Base-by-base conservation (phyloP, 768 basidiomycete species). In the Leucosporidium scottii region DNA sequence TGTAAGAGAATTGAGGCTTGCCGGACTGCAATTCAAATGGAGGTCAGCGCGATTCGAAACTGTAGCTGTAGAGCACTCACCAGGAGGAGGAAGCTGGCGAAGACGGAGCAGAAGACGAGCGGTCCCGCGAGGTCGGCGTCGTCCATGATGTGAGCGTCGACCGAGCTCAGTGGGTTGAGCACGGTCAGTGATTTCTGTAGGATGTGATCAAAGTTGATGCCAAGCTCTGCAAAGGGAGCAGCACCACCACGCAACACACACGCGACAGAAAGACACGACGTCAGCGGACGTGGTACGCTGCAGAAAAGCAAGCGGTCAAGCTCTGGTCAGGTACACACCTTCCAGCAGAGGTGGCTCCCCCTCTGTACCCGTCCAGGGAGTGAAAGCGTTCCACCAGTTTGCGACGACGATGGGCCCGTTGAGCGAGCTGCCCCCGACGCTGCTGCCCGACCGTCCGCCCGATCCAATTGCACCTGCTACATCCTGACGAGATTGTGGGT, bases 61-160 rank as follows among this genome's bases (percentile, higher is more conserved):
- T 18, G 25, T 36, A 63, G 49, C 48, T 50, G 17, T 2, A 20
- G 10, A 50, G 58, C 21, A 85, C 92, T 75, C 65, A 97, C 96
- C 69, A 98, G 84, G 59, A 99, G 84, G 2, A 99, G 83, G 75
- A 89, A 91, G 51, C 89, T 87, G 18, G 88, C 96, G 78, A 98
- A 98, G 74, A 90, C 90, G 78, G 98, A 91, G 76, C 88, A 88
- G 80, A 97, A 97, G 8, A 97, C 85, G 56, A 97, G 84, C 13
- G 96, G 96, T 0, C 96, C 96, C 13, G 94, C 93, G 36, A 99
- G 83, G 80, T 99, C 96, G 27, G 94, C 93, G 74, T 99, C 96
- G 78, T 99, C 96, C 96, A 99, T 99, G 67, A 99, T 98, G 62
- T 73, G 73, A 30, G 65, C 66, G 44, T 76, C 75, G 28, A 74